These are phyloP conservation scores for Borealophlyctis nickersoniae DNA, from an alignment of 192 early-diverging fungal species.

Conservation along the genomic window DNA sequence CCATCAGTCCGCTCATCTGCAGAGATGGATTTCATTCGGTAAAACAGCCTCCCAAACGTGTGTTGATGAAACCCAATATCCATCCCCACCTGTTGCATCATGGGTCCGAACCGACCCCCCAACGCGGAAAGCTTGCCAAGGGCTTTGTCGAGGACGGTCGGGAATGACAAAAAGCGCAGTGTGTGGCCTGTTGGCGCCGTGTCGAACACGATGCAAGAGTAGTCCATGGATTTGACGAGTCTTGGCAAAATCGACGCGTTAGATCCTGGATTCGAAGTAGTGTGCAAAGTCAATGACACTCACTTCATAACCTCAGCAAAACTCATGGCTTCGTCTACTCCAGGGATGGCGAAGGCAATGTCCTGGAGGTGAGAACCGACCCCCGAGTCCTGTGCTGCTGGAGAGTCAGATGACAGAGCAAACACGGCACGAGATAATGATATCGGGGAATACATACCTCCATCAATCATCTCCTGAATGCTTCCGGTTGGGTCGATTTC, in stretches of 20 bases:
- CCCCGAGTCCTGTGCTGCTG: constrained; percentile 41
- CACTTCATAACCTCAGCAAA: constrained; percentile 99
- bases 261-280: background rate
- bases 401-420: background rate
- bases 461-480: constrained; percentile 98
- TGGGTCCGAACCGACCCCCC: constrained; percentile 90
- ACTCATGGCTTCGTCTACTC: constrained; percentile 99
- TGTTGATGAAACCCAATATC: background rate
- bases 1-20: constrained; percentile 88
- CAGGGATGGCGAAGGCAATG: constrained; percentile 97
- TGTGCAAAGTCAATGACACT: constrained; percentile 9
- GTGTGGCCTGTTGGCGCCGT: constrained; percentile 99
- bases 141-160: constrained; percentile 95
- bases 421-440: background rate
- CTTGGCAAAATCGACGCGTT: constrained; percentile 24
- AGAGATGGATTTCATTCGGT: background rate
- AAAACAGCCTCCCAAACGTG: background rate
- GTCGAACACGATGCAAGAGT: constrained; percentile 97
- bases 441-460: constrained; percentile 48
- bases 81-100: constrained; percentile 76
- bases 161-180: constrained; percentile 97
- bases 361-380: constrained; percentile 73
- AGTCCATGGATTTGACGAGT: constrained; percentile 98
- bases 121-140: constrained; percentile 92
- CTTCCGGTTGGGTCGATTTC: constrained; percentile 98